These are phyloP conservation scores for Cyberlindnera veronae DNA, from an alignment of 805 yeast species.

Conservation along the genomic window DNA sequence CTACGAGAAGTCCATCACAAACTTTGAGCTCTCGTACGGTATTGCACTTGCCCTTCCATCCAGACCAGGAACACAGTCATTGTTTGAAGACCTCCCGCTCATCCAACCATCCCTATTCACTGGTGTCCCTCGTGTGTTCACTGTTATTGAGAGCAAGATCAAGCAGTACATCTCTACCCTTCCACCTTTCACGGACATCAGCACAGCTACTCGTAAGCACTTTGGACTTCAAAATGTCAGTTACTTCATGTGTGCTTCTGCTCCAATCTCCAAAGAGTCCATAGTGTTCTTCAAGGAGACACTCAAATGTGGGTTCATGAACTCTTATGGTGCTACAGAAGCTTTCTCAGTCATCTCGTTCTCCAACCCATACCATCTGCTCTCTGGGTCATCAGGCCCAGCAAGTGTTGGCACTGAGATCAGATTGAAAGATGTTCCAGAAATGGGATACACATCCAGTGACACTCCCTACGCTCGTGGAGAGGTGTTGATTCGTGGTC, in stretches of 20 bases:
- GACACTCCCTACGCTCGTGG: constrained; percentile 43
- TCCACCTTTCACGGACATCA: constrained; percentile 3
- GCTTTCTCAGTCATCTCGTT: constrained; percentile 45
- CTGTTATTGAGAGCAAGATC: constrained; percentile 40
- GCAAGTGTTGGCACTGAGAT: constrained; percentile 45
- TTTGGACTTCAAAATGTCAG: constrained; percentile 38
- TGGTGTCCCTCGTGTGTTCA: constrained; percentile 55
- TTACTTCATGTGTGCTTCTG: constrained; percentile 45
- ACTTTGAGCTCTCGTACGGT: constrained; percentile 39
- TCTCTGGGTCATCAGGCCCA: constrained; percentile 49
- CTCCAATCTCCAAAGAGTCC: constrained; percentile 56
- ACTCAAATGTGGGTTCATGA: constrained; percentile 40
- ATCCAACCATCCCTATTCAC: constrained; percentile 45
- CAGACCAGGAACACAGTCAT: constrained; percentile 34
- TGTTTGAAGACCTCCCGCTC: constrained; percentile 48
- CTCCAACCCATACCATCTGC: constrained; percentile 35
- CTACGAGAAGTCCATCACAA: constrained; percentile 46
- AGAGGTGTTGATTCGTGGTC: constrained; percentile 52
- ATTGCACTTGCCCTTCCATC: constrained; percentile 46
- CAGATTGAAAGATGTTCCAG: constrained; percentile 50
- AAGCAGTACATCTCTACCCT: constrained; percentile 16
- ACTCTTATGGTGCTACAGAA: constrained; percentile 65
- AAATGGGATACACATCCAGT: constrained; percentile 47
- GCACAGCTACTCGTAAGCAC: constrained; percentile 25
- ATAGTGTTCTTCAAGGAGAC: constrained; percentile 50